phyloP scores from a whole-genome alignment of 129 eudicot genomes.

The Kitagawia praeruptora region DNA sequence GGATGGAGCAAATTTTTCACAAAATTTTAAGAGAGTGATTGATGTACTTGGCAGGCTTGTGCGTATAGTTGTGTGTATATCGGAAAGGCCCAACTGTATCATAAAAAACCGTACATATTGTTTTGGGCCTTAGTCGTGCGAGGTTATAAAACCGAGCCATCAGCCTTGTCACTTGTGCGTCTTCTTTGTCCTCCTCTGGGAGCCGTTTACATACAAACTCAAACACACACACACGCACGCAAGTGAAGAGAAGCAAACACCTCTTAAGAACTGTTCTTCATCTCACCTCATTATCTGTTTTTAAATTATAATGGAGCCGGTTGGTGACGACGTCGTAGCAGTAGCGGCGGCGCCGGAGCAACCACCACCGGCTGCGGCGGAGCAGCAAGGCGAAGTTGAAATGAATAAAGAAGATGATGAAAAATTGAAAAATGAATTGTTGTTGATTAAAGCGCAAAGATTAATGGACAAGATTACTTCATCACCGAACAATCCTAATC shows the following conservation, averaged over 20 bases:
- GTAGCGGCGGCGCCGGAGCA: slow-evolving; percentile 22
- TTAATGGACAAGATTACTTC: slow-evolving; percentile 77
- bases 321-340: slow-evolving; percentile 12
- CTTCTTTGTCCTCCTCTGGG: background rate
- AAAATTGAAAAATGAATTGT: slow-evolving; percentile 30
- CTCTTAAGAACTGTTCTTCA: background rate
- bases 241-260: background rate
- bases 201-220: background rate
- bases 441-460: slow-evolving; percentile 56
- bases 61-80: too few species aligned
- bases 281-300: background rate
- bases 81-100: background rate
- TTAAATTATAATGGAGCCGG: background rate
- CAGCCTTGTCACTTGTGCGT: too few species aligned
- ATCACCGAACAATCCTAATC: slow-evolving; percentile 64
- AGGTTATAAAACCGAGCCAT: background rate
- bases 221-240: too few species aligned
- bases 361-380: slow-evolving; percentile 12
- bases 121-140: background rate
- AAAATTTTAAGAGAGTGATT: too few species aligned
- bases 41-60: too few species aligned
- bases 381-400: background rate
- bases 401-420: slow-evolving; percentile 22
- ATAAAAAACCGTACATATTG: background rate
- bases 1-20: too few species aligned